phyloP scores from a whole-genome alignment of 805 yeast genomes.

The Danielia oregonensis region DNA sequence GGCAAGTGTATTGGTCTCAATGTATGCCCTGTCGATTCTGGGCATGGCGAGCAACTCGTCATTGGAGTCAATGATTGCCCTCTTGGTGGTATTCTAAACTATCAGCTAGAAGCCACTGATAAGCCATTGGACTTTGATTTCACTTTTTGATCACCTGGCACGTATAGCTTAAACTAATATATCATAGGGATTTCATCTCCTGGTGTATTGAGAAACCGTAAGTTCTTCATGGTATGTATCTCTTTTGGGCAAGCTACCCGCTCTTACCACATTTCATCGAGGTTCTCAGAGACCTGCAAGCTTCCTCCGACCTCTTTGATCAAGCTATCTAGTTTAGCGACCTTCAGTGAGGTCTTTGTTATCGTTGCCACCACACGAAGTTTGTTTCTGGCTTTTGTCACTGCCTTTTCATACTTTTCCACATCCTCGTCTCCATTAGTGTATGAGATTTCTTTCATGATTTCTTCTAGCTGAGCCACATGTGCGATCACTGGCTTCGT shows the following conservation, averaged over 20 bases:
- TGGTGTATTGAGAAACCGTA: too few relatives aligned
- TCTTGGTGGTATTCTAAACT: slow-evolving; percentile 56
- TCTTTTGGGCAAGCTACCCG: neutral
- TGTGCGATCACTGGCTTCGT: slow-evolving; percentile 18
- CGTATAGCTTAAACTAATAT: too few relatives aligned
- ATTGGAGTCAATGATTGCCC: slow-evolving; percentile 54
- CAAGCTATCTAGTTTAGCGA: slow-evolving; percentile 28
- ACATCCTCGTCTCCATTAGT: slow-evolving; percentile 55
- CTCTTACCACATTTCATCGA: slow-evolving; percentile 42
- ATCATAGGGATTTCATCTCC: too few relatives aligned
- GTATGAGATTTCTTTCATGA: slow-evolving; percentile 10
- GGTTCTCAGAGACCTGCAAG: slow-evolving; percentile 32
- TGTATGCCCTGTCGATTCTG: slow-evolving; percentile 41
- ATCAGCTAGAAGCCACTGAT: slow-evolving; percentile 31
- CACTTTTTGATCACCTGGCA: slow-evolving; percentile 22
- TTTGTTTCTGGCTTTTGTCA: slow-evolving; percentile 58
- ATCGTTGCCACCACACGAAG: slow-evolving; percentile 46
- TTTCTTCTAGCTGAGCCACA: slow-evolving; percentile 28
- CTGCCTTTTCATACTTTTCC: slow-evolving; percentile 47
- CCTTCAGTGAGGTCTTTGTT: slow-evolving; percentile 26
- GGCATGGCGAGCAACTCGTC: slow-evolving; percentile 45
- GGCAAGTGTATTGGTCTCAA: slow-evolving; percentile 59
- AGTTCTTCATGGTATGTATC: too few relatives aligned
- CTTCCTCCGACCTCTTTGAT: slow-evolving; percentile 37
- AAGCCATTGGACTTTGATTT: slow-evolving; percentile 42